These are phyloP conservation scores for Piromyces finnis DNA, from an alignment of 192 early-diverging fungal genomes.

Conservation along the genomic window DNA sequence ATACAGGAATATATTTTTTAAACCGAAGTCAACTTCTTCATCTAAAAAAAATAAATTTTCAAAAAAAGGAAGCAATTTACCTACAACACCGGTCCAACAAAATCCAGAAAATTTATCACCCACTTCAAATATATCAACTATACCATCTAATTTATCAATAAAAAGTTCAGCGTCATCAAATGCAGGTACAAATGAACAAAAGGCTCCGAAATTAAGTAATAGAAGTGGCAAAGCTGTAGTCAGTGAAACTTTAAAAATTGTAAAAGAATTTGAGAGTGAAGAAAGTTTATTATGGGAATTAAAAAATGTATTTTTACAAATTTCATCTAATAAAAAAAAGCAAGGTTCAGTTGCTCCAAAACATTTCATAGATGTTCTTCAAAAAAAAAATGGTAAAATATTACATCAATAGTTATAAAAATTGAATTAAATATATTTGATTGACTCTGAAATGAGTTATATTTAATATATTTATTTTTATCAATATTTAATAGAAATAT, in stretches of 20 bases:
- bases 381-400: conserved; percentile 70
- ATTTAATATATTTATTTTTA: background rate
- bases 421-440: too few relatives aligned
- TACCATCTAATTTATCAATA: conserved; percentile 3
- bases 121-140: conserved; percentile 4
- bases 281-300: conserved; percentile 73
- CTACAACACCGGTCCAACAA: background rate
- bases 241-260: background rate
- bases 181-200: background rate
- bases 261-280: conserved; percentile 19
- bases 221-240: background rate
- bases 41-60: background rate
- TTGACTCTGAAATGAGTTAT: too few relatives aligned
- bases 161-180: background rate
- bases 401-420: too few relatives aligned
- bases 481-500: conserved; percentile 74
- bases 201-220: background rate
- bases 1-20: background rate
- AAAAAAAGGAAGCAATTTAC: conserved; percentile 2
- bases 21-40: background rate
- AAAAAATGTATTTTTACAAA: conserved; percentile 69
- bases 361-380: conserved; percentile 72
- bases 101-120: conserved; percentile 11
- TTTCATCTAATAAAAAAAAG: conserved; percentile 64
- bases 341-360: conserved; percentile 68